Conservation (phyloP, 1,284 basidiomycete genomes). For the Apiotrichum gracile region DNA sequence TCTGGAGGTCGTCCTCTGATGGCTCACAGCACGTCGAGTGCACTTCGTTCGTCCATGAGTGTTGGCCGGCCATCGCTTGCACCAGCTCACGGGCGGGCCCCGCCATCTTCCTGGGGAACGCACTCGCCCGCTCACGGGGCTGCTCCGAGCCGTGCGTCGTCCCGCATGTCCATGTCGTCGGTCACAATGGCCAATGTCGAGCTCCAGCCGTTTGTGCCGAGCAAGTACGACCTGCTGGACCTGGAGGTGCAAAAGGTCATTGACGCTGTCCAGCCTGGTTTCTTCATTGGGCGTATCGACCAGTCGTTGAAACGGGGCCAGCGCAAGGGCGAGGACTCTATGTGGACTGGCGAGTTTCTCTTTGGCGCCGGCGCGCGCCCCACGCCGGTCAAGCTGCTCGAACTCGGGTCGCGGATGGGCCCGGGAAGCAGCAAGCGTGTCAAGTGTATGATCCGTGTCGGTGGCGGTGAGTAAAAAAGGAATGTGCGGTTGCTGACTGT, state of each 20-base stretch:
- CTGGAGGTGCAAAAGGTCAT: slow-evolving; percentile 27
- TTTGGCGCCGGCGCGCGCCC: slow-evolving; percentile 36
- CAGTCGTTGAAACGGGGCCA: slow-evolving; percentile 36
- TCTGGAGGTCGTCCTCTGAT: neutral
- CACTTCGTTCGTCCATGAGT: neutral
- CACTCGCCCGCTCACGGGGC: slow-evolving; percentile 2
- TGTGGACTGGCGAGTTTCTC: slow-evolving; percentile 44
- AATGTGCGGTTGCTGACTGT: neutral
- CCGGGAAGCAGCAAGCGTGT: slow-evolving; percentile 15
- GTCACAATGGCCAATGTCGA: slow-evolving; percentile 1
- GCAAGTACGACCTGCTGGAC: slow-evolving; percentile 40
- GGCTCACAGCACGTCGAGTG: neutral
- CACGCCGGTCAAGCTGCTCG: slow-evolving; percentile 33
- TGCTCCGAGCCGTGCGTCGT: slow-evolving; percentile 20
- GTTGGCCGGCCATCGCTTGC: neutral
- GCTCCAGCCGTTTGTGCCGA: slow-evolving; percentile 32
- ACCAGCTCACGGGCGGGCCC: slow-evolving; percentile 14
- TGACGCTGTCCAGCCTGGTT: slow-evolving; percentile 20
- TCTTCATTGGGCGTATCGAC: slow-evolving; percentile 36
- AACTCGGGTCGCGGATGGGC: slow-evolving; percentile 18
- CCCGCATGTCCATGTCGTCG: slow-evolving; percentile 18
- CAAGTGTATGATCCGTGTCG: slow-evolving; percentile 33
- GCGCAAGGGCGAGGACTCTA: slow-evolving; percentile 28
- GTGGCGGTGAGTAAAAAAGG: slow-evolving; percentile 19
- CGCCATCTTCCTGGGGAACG: slow-evolving; percentile 32